Evolutionary conservation across 2,329 filamentous ascomycete species (phyloP), one percentile per base, ranked within the genome.

Genomic region (Colletotrichum musae): DNA sequence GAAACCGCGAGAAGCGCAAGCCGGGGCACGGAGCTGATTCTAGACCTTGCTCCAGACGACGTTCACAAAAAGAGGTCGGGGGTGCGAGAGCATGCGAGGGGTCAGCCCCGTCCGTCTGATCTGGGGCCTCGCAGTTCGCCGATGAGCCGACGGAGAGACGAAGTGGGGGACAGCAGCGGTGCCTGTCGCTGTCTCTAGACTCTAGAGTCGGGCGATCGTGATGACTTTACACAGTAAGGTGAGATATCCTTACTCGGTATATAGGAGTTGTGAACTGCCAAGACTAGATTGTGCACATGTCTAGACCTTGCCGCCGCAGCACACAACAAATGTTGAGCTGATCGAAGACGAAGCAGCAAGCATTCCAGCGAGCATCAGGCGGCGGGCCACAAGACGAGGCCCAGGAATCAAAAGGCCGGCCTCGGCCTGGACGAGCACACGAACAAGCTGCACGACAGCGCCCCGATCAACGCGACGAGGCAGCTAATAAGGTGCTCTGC

Each of bases 81-180:
- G 21, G 32, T 36, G n/a, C 32, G 28, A 18, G 26, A 18, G 36
- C 7, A 10, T 36, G 45, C 3, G 53, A 18, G 41, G 50, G 21
- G 47, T n/a, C 43, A 41, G 32, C 28, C 36, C 48, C 39, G 56
- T 50, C 66, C 66, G 56, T 69, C 66, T 50, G 43, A 60, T 66
- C 61, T 60, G 45, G 56, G 62, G 53, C 36, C 66, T 66, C 62
- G 66, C 62, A 69, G 66, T 69, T 69, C 56, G 66, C 62, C 66
- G 66, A 69, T 24, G 62, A 65, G 66, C 54, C 66, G 62, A 66
- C 24, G 18, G 26, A 43, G 50, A 66, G 62, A 66, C 54, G 50
- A 65, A 60, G 66, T 66, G 66, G 62, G 51, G 56, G 50, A 43
- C 36, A 41, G 36, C 60, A 47, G 41, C 56, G 54, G 62, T 60